phyloP scores from a whole-genome alignment of 176 grass and related monocot species.

The Ensete ventricosum region DNA sequence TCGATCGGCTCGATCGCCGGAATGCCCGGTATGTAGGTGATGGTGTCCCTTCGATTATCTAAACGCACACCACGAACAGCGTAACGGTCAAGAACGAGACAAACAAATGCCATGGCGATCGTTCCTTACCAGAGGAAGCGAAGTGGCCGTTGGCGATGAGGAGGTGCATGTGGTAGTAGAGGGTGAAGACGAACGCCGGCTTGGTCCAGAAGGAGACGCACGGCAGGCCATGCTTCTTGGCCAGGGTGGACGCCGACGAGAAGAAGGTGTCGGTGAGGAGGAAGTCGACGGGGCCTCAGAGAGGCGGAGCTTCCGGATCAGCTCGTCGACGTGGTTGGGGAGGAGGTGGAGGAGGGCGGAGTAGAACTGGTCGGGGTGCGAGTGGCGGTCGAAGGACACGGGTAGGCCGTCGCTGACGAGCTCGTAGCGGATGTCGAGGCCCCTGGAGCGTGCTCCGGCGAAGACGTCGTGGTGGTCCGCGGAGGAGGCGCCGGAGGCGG shows the following conservation, averaged over 20 bases:
- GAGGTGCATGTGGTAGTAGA: constrained; percentile 60
- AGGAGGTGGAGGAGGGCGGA: constrained; percentile 49
- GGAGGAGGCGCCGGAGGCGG: background rate
- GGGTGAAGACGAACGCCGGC: constrained; percentile 52
- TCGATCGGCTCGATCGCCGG: constrained; percentile 52
- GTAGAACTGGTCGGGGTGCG: constrained; percentile 59
- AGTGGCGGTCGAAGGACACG: constrained; percentile 41
- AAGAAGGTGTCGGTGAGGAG: constrained; percentile 66
- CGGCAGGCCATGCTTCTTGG: constrained; percentile 29
- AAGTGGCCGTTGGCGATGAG: constrained; percentile 48
- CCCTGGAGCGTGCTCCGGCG: background rate
- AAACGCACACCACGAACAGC: background rate
- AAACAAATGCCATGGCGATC: background rate
- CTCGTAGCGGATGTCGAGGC: constrained; percentile 51
- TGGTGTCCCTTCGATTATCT: constrained; percentile 57
- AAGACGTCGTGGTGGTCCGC: constrained; percentile 26
- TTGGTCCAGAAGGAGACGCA: constrained; percentile 32
- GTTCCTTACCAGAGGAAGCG: constrained; percentile 25
- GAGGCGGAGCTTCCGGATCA: constrained; percentile 35
- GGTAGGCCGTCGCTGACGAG: constrained; percentile 62
- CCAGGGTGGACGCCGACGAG: constrained; percentile 49
- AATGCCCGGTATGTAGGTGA: constrained; percentile 69
- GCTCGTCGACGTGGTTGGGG: constrained; percentile 51
- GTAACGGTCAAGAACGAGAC: background rate
- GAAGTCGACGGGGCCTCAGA: constrained; percentile 28